Percentiles rank a stretch among this genome's conserved stretches.
Evolutionary conservation across 768 basidiomycete genomes (phyloP).

Genomic region (Brasilioporus rufonigricans): DNA sequence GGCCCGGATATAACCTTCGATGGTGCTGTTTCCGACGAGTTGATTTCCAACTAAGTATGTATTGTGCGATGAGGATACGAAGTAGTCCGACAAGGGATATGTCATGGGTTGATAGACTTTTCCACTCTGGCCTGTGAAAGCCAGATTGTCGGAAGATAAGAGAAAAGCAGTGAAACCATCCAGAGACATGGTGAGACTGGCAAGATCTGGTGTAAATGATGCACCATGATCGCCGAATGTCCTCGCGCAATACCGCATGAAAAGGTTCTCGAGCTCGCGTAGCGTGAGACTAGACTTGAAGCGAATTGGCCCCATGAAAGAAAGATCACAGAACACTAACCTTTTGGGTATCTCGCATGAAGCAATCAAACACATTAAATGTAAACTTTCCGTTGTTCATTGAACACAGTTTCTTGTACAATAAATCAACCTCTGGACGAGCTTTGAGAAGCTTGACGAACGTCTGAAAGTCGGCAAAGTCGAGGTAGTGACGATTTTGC

Average conservation of each 20-base stretch:
- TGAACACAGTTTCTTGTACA: constrained; percentile 49
- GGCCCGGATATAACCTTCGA: constrained; percentile 92
- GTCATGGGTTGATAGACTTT: constrained; percentile 83
- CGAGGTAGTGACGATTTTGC: constrained; percentile 54
- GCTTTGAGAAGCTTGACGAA: constrained; percentile 83
- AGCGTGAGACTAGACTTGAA: constrained; percentile 36
- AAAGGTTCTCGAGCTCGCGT: constrained; percentile 35
- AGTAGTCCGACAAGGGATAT: constrained; percentile 82
- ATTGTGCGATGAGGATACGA: constrained; percentile 88
- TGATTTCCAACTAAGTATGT: constrained; percentile 89
- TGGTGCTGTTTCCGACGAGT: constrained; percentile 82
- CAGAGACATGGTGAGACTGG: constrained; percentile 38
- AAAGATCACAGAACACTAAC: constrained; percentile 27
- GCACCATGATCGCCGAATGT: not conserved
- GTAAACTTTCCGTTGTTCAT: constrained; percentile 34
- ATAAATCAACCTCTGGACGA: constrained; percentile 74
- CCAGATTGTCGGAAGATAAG: constrained; percentile 72
- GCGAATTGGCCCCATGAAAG: constrained; percentile 11
- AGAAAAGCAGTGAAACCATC: constrained; percentile 79
- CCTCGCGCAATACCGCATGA: constrained; percentile 34
- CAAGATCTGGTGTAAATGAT: constrained; percentile 2
- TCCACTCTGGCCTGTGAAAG: constrained; percentile 50
- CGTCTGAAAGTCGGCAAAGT: constrained; percentile 75
- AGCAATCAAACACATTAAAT: constrained; percentile 43
- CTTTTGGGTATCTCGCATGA: constrained; percentile 53